Percentiles rank a stretch among this genome's conserved stretches.
Conservation (phyloP, 805 yeast genomes). For the Suhomyces kilbournensis region DNA sequence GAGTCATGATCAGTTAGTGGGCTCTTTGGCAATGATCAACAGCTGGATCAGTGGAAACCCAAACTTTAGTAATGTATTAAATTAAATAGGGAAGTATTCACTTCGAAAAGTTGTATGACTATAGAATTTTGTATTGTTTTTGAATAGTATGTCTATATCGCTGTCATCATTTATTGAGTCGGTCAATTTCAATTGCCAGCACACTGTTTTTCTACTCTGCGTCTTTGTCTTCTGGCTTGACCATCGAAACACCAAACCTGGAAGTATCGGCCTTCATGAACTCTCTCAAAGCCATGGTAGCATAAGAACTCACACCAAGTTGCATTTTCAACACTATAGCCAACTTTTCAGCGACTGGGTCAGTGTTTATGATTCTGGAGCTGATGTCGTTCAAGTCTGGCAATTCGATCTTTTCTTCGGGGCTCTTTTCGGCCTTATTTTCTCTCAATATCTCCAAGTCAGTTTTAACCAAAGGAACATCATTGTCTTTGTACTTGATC, state of each 20-base stretch:
- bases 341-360: conserved; percentile 30
- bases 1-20: conserved; percentile 83
- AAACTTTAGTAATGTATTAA: background rate
- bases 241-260: conserved; percentile 20
- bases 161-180: too few relatives aligned
- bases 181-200: too few relatives aligned
- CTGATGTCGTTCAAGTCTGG: background rate
- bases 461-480: conserved; percentile 72
- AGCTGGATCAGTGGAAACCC: conserved; percentile 78
- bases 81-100: too few relatives aligned
- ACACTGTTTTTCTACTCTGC: background rate
- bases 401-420: conserved; percentile 7
- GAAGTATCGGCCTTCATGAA: conserved; percentile 76
- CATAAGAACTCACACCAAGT: conserved; percentile 85
- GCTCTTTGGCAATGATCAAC: conserved; percentile 75
- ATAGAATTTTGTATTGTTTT: too few relatives aligned
- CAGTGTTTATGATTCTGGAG: conserved; percentile 2
- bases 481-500: conserved; percentile 58
- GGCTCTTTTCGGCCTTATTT: conserved; percentile 1
- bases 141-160: too few relatives aligned
- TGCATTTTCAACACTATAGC: conserved; percentile 78
- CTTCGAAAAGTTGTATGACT: too few relatives aligned
- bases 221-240: background rate
- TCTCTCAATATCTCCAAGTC: conserved; percentile 54
- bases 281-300: conserved; percentile 96